These are phyloP conservation scores for Candida bentonensis DNA, from an alignment of 805 yeast species.

Conservation along the genomic window DNA sequence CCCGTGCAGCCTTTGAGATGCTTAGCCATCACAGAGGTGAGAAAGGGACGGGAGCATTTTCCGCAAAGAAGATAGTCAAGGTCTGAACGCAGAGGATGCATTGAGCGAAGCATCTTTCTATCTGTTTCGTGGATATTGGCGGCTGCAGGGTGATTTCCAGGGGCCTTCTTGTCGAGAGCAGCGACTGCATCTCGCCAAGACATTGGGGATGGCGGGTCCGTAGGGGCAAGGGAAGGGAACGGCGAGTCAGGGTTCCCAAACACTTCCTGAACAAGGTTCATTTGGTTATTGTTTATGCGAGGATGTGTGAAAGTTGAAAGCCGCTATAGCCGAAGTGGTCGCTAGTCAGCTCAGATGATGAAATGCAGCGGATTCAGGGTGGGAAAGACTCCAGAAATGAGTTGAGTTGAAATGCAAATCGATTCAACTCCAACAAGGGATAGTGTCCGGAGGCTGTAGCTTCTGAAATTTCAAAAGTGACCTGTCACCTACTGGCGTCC, in stretches of 20 bases:
- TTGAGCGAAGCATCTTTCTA: neutral
- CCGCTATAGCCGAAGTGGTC: too few species aligned
- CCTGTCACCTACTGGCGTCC: too few species aligned
- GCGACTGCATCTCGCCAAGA: neutral
- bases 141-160: neutral
- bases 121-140: neutral
- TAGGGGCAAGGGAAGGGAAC: neutral
- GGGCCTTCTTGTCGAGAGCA: neutral
- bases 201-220: neutral
- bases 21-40: neutral
- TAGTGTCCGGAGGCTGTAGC: too few species aligned
- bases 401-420: too few species aligned
- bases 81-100: neutral
- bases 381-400: too few species aligned
- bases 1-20: neutral
- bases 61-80: neutral
- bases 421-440: too few species aligned
- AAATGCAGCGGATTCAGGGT: too few species aligned
- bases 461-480: too few species aligned
- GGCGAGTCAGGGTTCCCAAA: neutral
- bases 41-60: neutral
- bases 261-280: neutral
- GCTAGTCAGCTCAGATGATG: too few species aligned
- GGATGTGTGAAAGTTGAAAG: too few species aligned
- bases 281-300: too few species aligned